These are phyloP conservation scores for Leccinum insolens DNA, from an alignment of 1,284 basidiomycete genomes.

Conservation along the genomic window DNA sequence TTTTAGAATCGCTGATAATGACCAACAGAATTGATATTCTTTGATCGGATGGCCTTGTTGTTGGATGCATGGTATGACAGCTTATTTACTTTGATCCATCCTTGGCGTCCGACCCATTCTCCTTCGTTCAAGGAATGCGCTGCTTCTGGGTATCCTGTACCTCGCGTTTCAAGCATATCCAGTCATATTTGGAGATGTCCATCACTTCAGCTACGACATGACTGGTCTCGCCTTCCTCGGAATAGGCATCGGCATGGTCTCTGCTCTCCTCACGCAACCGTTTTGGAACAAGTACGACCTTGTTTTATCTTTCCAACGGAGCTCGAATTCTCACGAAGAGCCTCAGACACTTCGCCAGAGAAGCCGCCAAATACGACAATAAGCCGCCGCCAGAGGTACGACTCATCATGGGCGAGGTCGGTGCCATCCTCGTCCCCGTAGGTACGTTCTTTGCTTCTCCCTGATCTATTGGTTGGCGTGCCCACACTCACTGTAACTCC, in stretches of 20 bases:
- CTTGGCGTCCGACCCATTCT: background rate
- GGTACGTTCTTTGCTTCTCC: constrained; percentile 34
- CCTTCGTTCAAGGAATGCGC: constrained; percentile 43
- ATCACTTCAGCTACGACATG: constrained; percentile 53
- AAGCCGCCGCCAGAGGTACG: constrained; percentile 69
- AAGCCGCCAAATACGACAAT: constrained; percentile 37
- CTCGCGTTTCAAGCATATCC: constrained; percentile 62
- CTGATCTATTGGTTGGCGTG: background rate
- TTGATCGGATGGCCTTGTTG: constrained; percentile 77
- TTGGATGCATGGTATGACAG: constrained; percentile 54
- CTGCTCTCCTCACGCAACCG: constrained; percentile 51
- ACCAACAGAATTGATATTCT: constrained; percentile 62
- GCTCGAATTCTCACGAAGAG: background rate
- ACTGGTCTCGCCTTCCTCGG: constrained; percentile 66
- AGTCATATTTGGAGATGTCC: constrained; percentile 54
- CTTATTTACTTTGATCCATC: background rate
- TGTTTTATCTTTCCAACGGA: background rate
- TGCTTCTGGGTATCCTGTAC: constrained; percentile 69
- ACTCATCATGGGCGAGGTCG: constrained; percentile 68
- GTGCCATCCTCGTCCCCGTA: constrained; percentile 69
- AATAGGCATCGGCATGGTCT: constrained; percentile 59
- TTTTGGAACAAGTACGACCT: constrained; percentile 49
- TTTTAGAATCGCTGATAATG: background rate
- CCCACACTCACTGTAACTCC: background rate
- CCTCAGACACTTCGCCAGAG: constrained; percentile 28